A percentile compares a stretch with the other conserved stretches of the same genome.
Evolutionary conservation across 176 grass and related monocot species (phyloP).

Genomic region (sorghum (Sorghum bicolor)): Sorghum_bicolor_NCBIv3 NC_012879.2:2791501-2792000

Average conservation of each 20-base stretch:
- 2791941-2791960: too few relatives aligned
- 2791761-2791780: neutral
- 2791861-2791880: neutral
- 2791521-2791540: neutral
- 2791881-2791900: neutral
- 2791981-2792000: too few relatives aligned
- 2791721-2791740: neutral
- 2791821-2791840: too few relatives aligned
- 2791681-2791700: neutral
- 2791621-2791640: neutral
- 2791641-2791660: neutral
- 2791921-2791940: too few relatives aligned
- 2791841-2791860: neutral
- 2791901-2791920: too few relatives aligned
- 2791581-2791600: neutral
- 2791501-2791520: neutral
- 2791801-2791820: neutral
- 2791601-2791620: neutral
- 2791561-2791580: slow-evolving; percentile 4
- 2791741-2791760: neutral
- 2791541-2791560: neutral
- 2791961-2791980: too few relatives aligned
- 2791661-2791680: neutral
- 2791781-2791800: neutral
- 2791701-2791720: neutral